Percentiles rank a stretch among this genome's conserved stretches.
phyloP scores from a whole-genome alignment of 2,329 filamentous ascomycete species.

The Trichophyton schoenleinii region DNA sequence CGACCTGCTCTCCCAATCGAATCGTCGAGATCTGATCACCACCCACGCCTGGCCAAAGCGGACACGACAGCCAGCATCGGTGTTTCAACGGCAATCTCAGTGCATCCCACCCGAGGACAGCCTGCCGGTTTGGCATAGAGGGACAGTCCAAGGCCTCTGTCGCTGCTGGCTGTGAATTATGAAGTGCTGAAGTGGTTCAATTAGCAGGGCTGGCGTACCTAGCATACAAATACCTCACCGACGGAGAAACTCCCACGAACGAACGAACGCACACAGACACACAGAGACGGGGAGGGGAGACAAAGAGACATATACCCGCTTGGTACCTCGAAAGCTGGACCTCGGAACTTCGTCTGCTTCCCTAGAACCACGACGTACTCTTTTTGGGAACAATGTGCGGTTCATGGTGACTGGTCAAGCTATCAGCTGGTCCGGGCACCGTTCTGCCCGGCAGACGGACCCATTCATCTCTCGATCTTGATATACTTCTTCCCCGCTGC shows the following conservation, averaged over 20 bases:
- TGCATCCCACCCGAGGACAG: not conserved
- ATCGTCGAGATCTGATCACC: not conserved
- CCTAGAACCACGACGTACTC: not conserved
- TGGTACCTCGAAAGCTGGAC: not conserved
- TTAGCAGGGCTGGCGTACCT: not conserved
- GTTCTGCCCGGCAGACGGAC: conserved; percentile 35
- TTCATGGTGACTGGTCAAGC: conserved; percentile 31
- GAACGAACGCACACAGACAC: no score
- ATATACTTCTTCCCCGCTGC: not conserved
- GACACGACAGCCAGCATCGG: not conserved
- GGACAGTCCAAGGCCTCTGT: not conserved
- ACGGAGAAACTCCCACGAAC: no score
- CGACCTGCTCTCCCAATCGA: not conserved
- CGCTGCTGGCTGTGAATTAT: not conserved
- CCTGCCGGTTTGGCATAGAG: not conserved
- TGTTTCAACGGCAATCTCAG: not conserved
- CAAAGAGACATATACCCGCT: not conserved
- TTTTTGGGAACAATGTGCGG: conserved; percentile 19
- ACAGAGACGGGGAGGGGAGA: not conserved
- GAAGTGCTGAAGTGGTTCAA: not conserved
- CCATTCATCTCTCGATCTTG: conserved; percentile 17
- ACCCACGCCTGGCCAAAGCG: not conserved
- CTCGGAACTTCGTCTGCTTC: not conserved
- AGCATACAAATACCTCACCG: not conserved
- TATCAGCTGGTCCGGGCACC: conserved; percentile 29